Evolutionary conservation across 192 early-diverging fungal species (phyloP).

Genomic region (Entrophospora sp.): DNA sequence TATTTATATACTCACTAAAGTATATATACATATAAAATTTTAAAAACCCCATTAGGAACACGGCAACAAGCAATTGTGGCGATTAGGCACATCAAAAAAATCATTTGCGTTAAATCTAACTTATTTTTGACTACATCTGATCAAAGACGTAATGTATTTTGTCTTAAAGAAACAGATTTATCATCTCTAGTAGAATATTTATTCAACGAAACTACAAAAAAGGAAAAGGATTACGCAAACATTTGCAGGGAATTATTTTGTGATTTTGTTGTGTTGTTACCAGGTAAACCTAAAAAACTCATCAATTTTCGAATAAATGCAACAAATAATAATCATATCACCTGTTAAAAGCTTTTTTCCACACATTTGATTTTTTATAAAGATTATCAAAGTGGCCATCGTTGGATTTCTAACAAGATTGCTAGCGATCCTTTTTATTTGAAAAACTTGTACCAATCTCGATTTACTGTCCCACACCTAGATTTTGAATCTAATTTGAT

Average conservation of each 20-base stretch:
- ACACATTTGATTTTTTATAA: no score
- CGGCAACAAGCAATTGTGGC: constrained; percentile 39
- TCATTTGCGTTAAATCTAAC: constrained; percentile 41
- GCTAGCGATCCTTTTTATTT: no score
- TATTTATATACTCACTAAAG: no score
- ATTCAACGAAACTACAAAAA: constrained; percentile 41
- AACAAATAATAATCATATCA: neutral
- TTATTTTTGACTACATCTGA: constrained; percentile 39
- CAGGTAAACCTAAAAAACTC: constrained; percentile 32
- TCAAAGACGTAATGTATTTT: constrained; percentile 40
- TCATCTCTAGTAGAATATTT: constrained; percentile 46
- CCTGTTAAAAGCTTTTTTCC: neutral
- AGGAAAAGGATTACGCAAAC: constrained; percentile 52
- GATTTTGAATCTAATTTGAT: constrained; percentile 3
- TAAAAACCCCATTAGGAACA: constrained; percentile 35
- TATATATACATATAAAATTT: neutral
- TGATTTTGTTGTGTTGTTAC: constrained; percentile 37
- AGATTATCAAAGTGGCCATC: no score
- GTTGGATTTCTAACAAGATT: no score
- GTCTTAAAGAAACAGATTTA: constrained; percentile 35
- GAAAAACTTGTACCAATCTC: neutral
- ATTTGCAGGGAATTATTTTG: constrained; percentile 54
- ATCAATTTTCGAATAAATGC: neutral
- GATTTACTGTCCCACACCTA: neutral
- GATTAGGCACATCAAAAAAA: constrained; percentile 50